Evolutionary conservation across 768 basidiomycete species (phyloP), one percentile per base, ranked within the genome.

Genomic region (Serpula lacrymans): DNA sequence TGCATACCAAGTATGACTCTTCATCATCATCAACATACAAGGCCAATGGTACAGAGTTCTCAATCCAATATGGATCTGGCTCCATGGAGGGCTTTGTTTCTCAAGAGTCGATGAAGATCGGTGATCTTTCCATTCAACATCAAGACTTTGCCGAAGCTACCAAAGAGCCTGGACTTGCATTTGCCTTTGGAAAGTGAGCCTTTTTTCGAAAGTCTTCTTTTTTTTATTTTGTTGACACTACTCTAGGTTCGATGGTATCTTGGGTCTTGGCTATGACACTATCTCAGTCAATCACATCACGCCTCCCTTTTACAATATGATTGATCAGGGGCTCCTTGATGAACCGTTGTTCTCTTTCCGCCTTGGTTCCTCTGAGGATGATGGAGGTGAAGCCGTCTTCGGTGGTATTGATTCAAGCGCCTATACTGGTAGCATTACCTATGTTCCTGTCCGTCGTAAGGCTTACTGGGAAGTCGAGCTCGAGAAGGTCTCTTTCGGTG

Each of bases 391-490:
- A 61, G 90, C 85, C 24, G 66, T 84, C 43, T 98, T 98, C 48
- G 95, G 95, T 51, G 95, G 93, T 30, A 75, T 97, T 46, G 93
- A 99, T 61, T 38, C 63, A 9, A 51, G 51, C 18, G 85, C 88
- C 24, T 97, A 87, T 69, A 77, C 62, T 4, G 96, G 96, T 60
- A 70, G 82, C 56, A 75, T 99, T 45, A 55, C 62, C 17, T 98
- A 98, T 54, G 91, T 86, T 22, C 95, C 96, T 37, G 73, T 99
- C 38, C 84, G 94, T 53, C 80, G 91, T 53, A 92, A 89, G 75
- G 96, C 91, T 4, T 98, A 96, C 68, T 96, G 94, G 94, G 95
- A 98, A 65, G 91, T 98, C 33, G 92, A 96, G 60, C 84, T 99
- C 20, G 74, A 89, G 67, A 82, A 83, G 60, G 72, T 99, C 46